Percentiles rank a stretch among this genome's conserved stretches.
Conservation (phyloP, 2,329 filamentous ascomycete genomes). For the Cryphonectria nitschkei region DNA sequence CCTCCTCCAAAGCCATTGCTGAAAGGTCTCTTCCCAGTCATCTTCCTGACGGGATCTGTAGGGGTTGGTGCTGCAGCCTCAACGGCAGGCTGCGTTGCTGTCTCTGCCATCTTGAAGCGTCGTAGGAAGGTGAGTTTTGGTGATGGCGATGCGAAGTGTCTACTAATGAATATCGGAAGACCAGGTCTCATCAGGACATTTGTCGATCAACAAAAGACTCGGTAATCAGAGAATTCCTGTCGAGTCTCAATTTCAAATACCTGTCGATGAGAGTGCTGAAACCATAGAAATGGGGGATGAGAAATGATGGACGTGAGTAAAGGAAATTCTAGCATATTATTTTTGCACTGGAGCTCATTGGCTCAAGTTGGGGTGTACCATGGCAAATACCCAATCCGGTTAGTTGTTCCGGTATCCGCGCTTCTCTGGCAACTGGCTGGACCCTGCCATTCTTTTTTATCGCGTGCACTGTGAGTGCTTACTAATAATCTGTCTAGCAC, state of each 20-base stretch:
- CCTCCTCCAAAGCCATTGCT: slow-evolving; percentile 9
- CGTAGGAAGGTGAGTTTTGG: neutral
- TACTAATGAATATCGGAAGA: neutral
- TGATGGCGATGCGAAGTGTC: slow-evolving; percentile 15
- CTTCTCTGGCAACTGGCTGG: neutral
- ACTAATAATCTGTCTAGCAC: too few species aligned
- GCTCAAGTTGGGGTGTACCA: slow-evolving; percentile 3
- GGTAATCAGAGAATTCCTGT: neutral
- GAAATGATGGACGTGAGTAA: neutral
- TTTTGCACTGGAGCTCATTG: slow-evolving; percentile 23
- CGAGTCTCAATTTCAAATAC: neutral
- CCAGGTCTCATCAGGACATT: slow-evolving; percentile 11
- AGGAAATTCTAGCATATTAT: slow-evolving; percentile 26
- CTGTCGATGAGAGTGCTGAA: neutral
- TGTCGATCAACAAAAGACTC: too few species aligned
- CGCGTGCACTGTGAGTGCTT: neutral
- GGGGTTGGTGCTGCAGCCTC: slow-evolving; percentile 17
- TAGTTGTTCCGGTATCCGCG: neutral
- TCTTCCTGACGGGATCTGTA: neutral
- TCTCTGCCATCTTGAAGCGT: slow-evolving; percentile 15
- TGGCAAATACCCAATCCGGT: neutral
- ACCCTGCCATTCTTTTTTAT: neutral
- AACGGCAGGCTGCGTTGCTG: slow-evolving; percentile 1
- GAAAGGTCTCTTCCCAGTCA: slow-evolving; percentile 21
- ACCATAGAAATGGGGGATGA: neutral